Evolutionary conservation across 1,284 basidiomycete species (phyloP).

Genomic region (Wolfiporia cocos): DNA sequence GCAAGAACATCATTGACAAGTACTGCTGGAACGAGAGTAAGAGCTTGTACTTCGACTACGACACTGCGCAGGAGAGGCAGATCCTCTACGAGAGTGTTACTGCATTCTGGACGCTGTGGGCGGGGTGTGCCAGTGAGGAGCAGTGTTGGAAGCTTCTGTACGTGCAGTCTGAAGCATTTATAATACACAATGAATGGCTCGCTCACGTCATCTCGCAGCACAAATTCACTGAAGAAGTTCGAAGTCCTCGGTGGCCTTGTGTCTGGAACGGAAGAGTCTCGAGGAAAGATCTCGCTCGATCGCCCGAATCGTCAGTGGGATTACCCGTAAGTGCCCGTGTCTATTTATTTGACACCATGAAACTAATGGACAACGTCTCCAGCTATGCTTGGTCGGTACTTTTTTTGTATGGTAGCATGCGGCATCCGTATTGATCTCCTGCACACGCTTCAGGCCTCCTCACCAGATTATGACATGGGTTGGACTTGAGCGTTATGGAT

Average conservation of each 20-base stretch:
- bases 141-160: slow-evolving; percentile 92
- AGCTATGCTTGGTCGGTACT: slow-evolving; percentile 58
- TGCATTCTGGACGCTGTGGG: slow-evolving; percentile 95
- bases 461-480: slow-evolving; percentile 98
- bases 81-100: slow-evolving; percentile 95
- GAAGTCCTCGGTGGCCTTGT: slow-evolving; percentile 96
- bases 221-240: slow-evolving; percentile 87
- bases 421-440: slow-evolving; percentile 5
- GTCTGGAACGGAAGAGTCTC: slow-evolving; percentile 93
- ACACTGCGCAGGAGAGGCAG: slow-evolving; percentile 87
- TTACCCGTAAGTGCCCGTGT: slow-evolving; percentile 61
- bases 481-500: slow-evolving; percentile 93
- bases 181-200: slow-evolving; percentile 7
- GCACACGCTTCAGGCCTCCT: slow-evolving; percentile 72
- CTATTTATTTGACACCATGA: slow-evolving; percentile 11
- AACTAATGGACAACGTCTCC: slow-evolving; percentile 9
- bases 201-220: slow-evolving; percentile 36
- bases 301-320: slow-evolving; percentile 99
- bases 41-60: slow-evolving; percentile 95
- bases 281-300: slow-evolving; percentile 92
- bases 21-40: slow-evolving; percentile 97
- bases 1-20: slow-evolving; percentile 84
- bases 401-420: neutral
- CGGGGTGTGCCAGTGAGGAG: slow-evolving; percentile 91
- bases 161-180: slow-evolving; percentile 26